Conservation (phyloP, 1,139 yeast species). For the Suhomyces chickasaworum region DNA sequence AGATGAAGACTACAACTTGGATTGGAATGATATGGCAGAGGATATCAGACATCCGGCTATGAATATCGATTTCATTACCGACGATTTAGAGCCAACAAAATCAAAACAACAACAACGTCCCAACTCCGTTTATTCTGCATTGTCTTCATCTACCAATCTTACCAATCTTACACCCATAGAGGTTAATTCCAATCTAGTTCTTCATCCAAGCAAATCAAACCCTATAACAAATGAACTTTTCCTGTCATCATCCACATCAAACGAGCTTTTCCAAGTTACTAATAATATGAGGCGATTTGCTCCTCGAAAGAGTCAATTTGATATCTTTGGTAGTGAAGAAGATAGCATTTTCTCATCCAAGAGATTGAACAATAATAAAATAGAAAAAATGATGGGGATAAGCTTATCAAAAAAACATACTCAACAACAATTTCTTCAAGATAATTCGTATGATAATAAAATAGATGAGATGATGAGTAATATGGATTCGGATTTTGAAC, state of each 20-base stretch:
- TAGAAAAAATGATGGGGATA: conserved; percentile 39
- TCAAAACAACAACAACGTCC: too few relatives aligned
- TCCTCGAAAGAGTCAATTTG: conserved; percentile 9
- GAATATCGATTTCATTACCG: conserved; percentile 10
- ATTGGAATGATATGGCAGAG: conserved; percentile 9
- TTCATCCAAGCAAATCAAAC: conserved; percentile 7
- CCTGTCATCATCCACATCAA: conserved; percentile 17
- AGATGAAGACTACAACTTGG: conserved; percentile 11
- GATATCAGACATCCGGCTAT: conserved; percentile 2
- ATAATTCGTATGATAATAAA: conserved; percentile 5
- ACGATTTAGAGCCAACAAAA: conserved; percentile 9
- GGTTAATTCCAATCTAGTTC: conserved; percentile 8
- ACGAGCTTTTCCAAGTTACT: conserved; percentile 46
- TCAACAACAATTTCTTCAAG: background rate
- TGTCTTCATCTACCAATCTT: background rate
- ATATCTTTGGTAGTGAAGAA: conserved; percentile 11
- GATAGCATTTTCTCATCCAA: conserved; percentile 20
- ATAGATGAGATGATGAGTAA: conserved; percentile 14
- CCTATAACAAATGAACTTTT: conserved; percentile 9
- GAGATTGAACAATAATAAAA: conserved; percentile 37
- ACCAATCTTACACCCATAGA: conserved; percentile 1
- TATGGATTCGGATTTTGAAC: conserved; percentile 21
- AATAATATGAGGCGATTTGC: conserved; percentile 24
- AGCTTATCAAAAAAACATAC: conserved; percentile 14
- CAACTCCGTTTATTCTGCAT: conserved; percentile 1